Evolutionary conservation across 2,329 filamentous ascomycete species (phyloP), one percentile per base, ranked within the genome.

Genomic region (Tolypocladium endophyticum): DNA sequence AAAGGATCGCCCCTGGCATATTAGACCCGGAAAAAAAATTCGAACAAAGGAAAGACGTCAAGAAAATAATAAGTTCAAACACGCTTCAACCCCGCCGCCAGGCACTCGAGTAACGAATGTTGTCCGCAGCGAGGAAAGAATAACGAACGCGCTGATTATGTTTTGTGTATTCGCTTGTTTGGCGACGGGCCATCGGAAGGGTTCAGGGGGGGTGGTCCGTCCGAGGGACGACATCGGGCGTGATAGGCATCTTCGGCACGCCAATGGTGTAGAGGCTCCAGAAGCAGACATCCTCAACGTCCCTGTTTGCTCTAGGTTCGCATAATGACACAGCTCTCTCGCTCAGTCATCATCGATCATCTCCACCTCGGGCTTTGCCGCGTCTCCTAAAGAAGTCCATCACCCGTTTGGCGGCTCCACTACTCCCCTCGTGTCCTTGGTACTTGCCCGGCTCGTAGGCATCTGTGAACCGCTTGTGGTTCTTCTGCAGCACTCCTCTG

Each of bases 331-430:
- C 43, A 39, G 57, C 47, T 20, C n/a, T 16, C 30, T 55, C 14
- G 9, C 33, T 50, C 39, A 3, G 25, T 61, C 60, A 60, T 70
- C 64, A 83, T 76, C 80, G 79, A 67, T 79, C 75, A 62, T 85
- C 82, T 43, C 81, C 81, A 59, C 81, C 83, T 69, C 88, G 81
- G 66, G 87, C 90, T 76, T 88, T 91, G 59, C 89, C 90, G 71
- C 92, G 84, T 72, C 92, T 83, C 67, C 94, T 83, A 79, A 99
- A 99, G 74, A 97, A 96, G 76, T 99, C 93, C 92, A 99, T 97
- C 45, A 99, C 94, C 70, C 91, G 87, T 72, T 92, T 88, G 18
- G 92, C 92, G 3, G 92, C 89, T 60, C 90, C 90, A 64, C 87
- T 93, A 72, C 89, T 95, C 53, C 93, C 93, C 38, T 87, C 87